phyloP scores from a whole-genome alignment of 495 filamentous ascomycete genomes.

The Neurospora africana region DNA sequence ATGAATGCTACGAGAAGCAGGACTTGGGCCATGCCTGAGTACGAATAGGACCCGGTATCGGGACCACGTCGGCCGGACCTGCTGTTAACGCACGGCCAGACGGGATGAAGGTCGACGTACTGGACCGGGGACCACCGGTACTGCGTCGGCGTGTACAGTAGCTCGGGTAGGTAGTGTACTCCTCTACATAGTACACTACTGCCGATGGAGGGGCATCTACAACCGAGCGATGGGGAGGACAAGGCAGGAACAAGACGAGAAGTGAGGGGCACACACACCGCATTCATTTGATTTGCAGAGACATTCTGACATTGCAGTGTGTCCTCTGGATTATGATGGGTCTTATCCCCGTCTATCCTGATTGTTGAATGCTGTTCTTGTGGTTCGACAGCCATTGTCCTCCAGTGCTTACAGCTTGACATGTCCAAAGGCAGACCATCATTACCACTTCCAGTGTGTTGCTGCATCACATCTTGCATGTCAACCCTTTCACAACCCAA shows the following conservation, averaged over 20 bases:
- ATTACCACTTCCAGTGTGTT: not conserved
- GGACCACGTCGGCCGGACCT: not conserved
- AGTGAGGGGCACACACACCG: not conserved
- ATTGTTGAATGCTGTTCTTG: not conserved
- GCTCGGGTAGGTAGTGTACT: not conserved
- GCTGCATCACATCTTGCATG: not conserved
- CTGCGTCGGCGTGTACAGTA: not conserved
- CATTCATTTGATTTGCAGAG: not conserved
- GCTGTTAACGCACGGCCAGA: not conserved
- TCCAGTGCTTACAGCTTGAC: not conserved
- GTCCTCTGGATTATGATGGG: not conserved
- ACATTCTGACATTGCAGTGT: not conserved
- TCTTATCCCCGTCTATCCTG: not conserved
- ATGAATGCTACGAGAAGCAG: not conserved
- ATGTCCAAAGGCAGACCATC: not conserved
- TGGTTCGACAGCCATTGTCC: not conserved
- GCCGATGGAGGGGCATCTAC: conserved; percentile 1
- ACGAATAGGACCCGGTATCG: not conserved
- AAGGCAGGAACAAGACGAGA: not conserved
- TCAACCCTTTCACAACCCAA: not conserved
- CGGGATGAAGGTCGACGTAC: not conserved
- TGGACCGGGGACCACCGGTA: not conserved
- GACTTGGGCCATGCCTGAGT: not conserved
- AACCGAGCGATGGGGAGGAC: not conserved
- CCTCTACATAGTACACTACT: not conserved